Base-by-base conservation (phyloP, 495 filamentous ascomycete genomes). In the Penicillium antarcticum region DNA sequence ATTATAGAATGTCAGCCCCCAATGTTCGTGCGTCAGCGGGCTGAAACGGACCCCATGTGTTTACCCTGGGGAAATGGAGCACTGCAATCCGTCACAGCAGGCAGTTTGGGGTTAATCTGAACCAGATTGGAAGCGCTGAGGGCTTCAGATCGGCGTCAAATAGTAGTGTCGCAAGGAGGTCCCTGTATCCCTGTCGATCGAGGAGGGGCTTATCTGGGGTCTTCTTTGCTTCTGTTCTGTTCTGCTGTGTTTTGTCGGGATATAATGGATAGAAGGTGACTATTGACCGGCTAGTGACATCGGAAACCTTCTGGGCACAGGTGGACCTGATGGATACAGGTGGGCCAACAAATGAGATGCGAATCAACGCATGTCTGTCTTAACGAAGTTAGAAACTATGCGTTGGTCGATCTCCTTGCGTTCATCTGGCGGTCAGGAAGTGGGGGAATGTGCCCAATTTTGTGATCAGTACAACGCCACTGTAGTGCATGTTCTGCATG, bases 91-190 rank as follows among this genome's bases (percentile, higher is more conserved):
- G 59, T 63, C 56, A 36, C 35, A 32, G 38, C 43, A 38, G 48
- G 51, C 45, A 53, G 48, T 45, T 46, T 33, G 39, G 48, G 57
- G 21, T 42, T 46, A 63, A 53, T 48, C 55, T 63, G 57, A 63
- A 51, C 57, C 55, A 58, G 45, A 63, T 61, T 49, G 53, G 63
- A 66, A 61, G 63, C 63, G 63, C 63, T 52, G 57, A 53, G 36
- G 51, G 60, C 52, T 57, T 63, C 52, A 61, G 60, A 63, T 63
- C 54, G 45, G 32, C 55, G 29, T 26, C 63, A 57, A 63, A 63
- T 56, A 43, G 49, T 26, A 44, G 23, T 42, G 32, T 49, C 40
- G 53, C 51, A 55, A 59, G 56, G 62, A 60, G 51, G 42, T 41
- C 31, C 53, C 51, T 49, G 35, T 53, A 48, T 53, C 45, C 57